phyloP scores from a whole-genome alignment of 2,329 filamentous ascomycete species.

The Graphilbum ipis-grandicollis region DNA sequence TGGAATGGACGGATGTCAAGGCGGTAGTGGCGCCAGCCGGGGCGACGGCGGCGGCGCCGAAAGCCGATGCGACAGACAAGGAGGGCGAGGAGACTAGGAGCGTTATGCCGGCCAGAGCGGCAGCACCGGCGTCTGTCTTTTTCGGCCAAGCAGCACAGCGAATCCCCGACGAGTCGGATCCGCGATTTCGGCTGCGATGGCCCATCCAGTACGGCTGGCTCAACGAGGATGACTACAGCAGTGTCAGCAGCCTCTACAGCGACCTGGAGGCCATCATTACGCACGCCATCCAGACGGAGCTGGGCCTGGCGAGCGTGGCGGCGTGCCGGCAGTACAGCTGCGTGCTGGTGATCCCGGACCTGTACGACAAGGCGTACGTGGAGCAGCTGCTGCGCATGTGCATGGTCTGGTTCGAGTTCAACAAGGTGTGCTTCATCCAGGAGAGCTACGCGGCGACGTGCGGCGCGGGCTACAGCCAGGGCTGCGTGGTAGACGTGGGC shows the following conservation, averaged over 20 bases:
- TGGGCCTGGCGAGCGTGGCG: constrained; percentile 59
- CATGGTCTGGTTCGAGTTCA: constrained; percentile 80
- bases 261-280: constrained; percentile 81
- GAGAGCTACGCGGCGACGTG: constrained; percentile 91
- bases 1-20: constrained; percentile 85
- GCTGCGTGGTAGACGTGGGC: constrained; percentile 90
- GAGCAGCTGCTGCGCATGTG: constrained; percentile 70
- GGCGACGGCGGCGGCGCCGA: too few species aligned
- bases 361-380: constrained; percentile 90
- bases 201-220: constrained; percentile 73
- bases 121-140: constrained; percentile 37
- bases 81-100: neutral
- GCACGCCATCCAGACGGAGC: constrained; percentile 68
- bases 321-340: constrained; percentile 86
- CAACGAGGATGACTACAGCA: constrained; percentile 77
- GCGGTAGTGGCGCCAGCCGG: constrained; percentile 9
- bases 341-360: constrained; percentile 90
- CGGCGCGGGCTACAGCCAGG: constrained; percentile 82
- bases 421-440: constrained; percentile 81
- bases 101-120: neutral
- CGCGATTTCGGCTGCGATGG: constrained; percentile 86
- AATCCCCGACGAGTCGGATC: constrained; percentile 75
- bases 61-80: neutral
- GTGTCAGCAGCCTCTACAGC: constrained; percentile 62
- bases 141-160: constrained; percentile 69